Percentiles rank a stretch among this genome's conserved stretches.
Conservation (phyloP, 2,329 filamentous ascomycete species). For the Pseudogymnoascus sp. region DNA sequence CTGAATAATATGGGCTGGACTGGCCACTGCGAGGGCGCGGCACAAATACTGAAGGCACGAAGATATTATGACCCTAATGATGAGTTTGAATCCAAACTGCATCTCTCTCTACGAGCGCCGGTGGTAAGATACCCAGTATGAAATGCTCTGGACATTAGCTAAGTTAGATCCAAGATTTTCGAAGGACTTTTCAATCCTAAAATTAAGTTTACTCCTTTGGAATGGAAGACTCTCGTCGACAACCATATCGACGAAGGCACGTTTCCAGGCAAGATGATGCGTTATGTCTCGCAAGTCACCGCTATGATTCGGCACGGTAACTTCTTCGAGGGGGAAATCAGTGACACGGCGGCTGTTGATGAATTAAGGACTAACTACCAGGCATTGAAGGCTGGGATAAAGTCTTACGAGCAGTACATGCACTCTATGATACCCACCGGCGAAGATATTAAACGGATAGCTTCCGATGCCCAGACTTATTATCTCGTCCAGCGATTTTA, state of each 20-base stretch:
- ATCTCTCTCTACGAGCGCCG: slow-evolving; percentile 30
- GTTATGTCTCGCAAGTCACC: slow-evolving; percentile 27
- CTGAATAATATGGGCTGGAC: not conserved
- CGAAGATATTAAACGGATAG: not conserved
- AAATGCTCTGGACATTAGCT: not conserved
- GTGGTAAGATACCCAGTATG: slow-evolving; percentile 24
- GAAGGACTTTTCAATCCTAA: slow-evolving; percentile 31
- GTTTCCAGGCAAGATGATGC: slow-evolving; percentile 29
- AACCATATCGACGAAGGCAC: slow-evolving; percentile 25
- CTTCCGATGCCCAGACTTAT: slow-evolving; percentile 1
- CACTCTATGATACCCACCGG: not conserved
- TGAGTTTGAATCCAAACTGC: slow-evolving; percentile 30
- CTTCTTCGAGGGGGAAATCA: slow-evolving; percentile 9
- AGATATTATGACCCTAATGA: slow-evolving; percentile 27
- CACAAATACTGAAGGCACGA: slow-evolving; percentile 29
- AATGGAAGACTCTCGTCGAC: slow-evolving; percentile 30
- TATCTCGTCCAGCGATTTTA: slow-evolving; percentile 25
- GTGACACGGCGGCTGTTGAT: not conserved
- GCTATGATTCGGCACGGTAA: slow-evolving; percentile 26
- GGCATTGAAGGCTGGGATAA: not conserved
- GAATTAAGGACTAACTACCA: not conserved
- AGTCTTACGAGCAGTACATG: not conserved
- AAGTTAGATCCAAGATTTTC: slow-evolving; percentile 22
- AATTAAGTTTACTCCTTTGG: slow-evolving; percentile 27
- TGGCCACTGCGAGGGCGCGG: slow-evolving; percentile 19